Evolutionary conservation across 768 basidiomycete species (phyloP).

Genomic region (Agaricus sinodeliciosus): DNA sequence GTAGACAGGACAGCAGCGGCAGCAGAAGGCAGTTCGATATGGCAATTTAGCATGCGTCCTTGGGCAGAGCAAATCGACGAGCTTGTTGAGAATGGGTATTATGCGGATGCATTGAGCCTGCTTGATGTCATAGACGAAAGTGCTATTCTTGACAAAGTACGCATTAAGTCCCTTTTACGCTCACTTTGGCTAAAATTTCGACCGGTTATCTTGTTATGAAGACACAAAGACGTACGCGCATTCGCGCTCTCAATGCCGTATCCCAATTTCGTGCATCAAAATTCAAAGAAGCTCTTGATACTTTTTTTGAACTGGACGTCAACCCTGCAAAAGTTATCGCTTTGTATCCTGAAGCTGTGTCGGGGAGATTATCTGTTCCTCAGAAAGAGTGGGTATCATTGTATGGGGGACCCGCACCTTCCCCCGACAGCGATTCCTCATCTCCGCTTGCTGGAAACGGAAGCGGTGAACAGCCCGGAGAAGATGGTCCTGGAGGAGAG

Average conservation of each 20-base stretch:
- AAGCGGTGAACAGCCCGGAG: slow-evolving; percentile 8
- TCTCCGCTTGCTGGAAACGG: slow-evolving; percentile 11
- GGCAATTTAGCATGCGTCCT: slow-evolving; percentile 64
- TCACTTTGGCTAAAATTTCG: neutral
- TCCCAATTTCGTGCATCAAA: slow-evolving; percentile 62
- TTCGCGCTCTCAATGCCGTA: slow-evolving; percentile 74
- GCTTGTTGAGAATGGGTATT: slow-evolving; percentile 58
- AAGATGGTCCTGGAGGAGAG: slow-evolving; percentile 13
- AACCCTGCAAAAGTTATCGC: slow-evolving; percentile 94
- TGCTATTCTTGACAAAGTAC: slow-evolving; percentile 58
- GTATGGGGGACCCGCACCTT: slow-evolving; percentile 66
- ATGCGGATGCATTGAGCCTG: slow-evolving; percentile 75
- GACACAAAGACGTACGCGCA: slow-evolving; percentile 49
- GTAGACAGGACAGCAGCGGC: slow-evolving; percentile 60
- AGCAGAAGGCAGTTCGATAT: slow-evolving; percentile 71
- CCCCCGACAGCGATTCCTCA: slow-evolving; percentile 9
- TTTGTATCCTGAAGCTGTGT: slow-evolving; percentile 74
- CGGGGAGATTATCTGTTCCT: slow-evolving; percentile 70
- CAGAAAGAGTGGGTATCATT: slow-evolving; percentile 71
- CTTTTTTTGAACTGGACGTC: slow-evolving; percentile 81
- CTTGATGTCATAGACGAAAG: slow-evolving; percentile 62
- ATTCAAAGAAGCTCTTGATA: slow-evolving; percentile 77
- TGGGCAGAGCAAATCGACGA: slow-evolving; percentile 86
- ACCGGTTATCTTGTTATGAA: slow-evolving; percentile 5
- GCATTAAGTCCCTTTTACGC: neutral